Evolutionary conservation across 2,329 filamentous ascomycete genomes (phyloP).

Genomic region (Sporothrix pallida): DNA sequence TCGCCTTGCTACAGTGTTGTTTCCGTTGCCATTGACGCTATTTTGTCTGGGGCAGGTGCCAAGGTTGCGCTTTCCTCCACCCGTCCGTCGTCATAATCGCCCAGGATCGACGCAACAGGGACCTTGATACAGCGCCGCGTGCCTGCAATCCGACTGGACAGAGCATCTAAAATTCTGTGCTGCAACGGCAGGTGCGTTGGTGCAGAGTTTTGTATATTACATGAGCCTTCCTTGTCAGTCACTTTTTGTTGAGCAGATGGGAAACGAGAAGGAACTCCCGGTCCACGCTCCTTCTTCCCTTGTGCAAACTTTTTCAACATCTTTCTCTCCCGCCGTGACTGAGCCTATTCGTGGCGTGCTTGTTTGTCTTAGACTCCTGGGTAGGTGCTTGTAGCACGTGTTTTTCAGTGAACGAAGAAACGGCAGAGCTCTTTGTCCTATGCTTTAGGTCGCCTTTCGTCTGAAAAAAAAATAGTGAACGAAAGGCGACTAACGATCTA

Average conservation of each 20-base stretch:
- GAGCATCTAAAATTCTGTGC: no score
- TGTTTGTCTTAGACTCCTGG: constrained; percentile 10
- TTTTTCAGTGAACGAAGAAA: background rate
- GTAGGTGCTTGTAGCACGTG: constrained; percentile 9
- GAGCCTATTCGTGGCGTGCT: constrained; percentile 23
- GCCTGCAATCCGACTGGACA: constrained; percentile 11
- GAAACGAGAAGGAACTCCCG: background rate
- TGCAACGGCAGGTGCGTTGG: background rate
- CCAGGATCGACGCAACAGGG: constrained; percentile 12
- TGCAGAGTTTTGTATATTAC: background rate
- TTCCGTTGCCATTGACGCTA: background rate
- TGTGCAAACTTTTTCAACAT: background rate
- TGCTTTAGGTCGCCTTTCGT: background rate
- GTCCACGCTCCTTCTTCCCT: background rate
- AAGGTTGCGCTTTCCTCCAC: constrained; percentile 27
- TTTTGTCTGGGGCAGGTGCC: constrained; percentile 20
- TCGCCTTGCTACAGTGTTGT: background rate
- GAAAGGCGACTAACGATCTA: background rate
- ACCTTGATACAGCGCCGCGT: background rate
- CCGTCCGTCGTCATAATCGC: constrained; percentile 11
- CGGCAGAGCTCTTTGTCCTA: background rate
- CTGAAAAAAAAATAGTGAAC: background rate
- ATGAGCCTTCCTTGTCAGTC: background rate
- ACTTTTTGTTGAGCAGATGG: constrained; percentile 6
- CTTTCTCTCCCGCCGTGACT: constrained; percentile 14